Conservation (phyloP, 768 basidiomycete species). For the Fibroporia radiculosa region DNA sequence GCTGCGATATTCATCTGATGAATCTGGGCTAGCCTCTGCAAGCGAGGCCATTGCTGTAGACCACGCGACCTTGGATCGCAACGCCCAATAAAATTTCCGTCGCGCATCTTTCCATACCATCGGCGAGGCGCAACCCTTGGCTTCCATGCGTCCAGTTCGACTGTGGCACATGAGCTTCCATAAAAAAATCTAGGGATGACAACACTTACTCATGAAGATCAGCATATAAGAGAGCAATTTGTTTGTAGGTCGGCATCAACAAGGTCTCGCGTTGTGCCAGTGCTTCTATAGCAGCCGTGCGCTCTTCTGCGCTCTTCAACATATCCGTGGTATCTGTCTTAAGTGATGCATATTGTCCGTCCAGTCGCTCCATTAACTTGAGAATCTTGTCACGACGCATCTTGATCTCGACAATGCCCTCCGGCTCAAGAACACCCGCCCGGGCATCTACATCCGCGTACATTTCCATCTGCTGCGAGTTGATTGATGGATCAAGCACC, state of each 20-base stretch:
- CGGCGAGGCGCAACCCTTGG: conserved; percentile 88
- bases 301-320: conserved; percentile 67
- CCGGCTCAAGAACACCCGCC: conserved; percentile 94
- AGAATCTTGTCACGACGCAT: conserved; percentile 93
- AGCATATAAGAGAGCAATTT: conserved; percentile 88
- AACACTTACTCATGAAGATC: conserved; percentile 87
- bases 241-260: conserved; percentile 86
- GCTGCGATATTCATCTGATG: conserved; percentile 58
- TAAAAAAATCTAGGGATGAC: not conserved
- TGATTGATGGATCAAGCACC: conserved; percentile 96
- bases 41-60: conserved; percentile 58
- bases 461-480: conserved; percentile 98
- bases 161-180: conserved; percentile 32
- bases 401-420: conserved; percentile 97
- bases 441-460: conserved; percentile 94
- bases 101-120: conserved; percentile 85
- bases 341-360: conserved; percentile 70
- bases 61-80: conserved; percentile 73
- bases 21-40: conserved; percentile 62
- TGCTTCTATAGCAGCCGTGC: conserved; percentile 56
- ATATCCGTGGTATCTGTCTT: conserved; percentile 77
- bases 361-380: conserved; percentile 88
- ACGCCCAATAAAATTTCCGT: conserved; percentile 89
- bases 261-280: conserved; percentile 71
- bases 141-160: conserved; percentile 93